phyloP scores from a whole-genome alignment of 2,329 filamentous ascomycete species.

The Leptographium lundbergii region DNA sequence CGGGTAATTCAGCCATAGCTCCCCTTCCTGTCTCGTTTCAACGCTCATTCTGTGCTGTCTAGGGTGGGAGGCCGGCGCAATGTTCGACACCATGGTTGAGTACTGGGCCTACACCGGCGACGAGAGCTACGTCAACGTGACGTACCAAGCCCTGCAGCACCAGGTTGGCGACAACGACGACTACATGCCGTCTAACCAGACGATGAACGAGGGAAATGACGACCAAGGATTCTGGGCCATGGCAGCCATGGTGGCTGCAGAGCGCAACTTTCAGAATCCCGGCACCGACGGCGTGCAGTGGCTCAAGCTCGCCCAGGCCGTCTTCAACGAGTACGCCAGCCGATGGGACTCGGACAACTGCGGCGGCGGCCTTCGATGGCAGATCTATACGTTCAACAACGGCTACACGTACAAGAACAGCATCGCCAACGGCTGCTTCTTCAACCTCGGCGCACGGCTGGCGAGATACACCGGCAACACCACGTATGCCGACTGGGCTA shows the following conservation, averaged over 20 bases:
- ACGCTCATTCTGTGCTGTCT: not conserved
- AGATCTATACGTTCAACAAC: slow-evolving; percentile 72
- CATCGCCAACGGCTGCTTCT: slow-evolving; percentile 37
- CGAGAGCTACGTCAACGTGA: slow-evolving; percentile 60
- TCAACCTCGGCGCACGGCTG: slow-evolving; percentile 44
- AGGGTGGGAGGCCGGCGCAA: slow-evolving; percentile 65
- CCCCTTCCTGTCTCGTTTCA: not conserved
- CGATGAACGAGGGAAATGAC: slow-evolving; percentile 52
- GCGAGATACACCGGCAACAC: slow-evolving; percentile 62
- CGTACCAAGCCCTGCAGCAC: slow-evolving; percentile 54
- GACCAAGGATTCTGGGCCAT: slow-evolving; percentile 67
- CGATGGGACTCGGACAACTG: slow-evolving; percentile 62
- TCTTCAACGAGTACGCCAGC: slow-evolving; percentile 66
- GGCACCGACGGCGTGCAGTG: slow-evolving; percentile 45
- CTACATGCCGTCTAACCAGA: slow-evolving; percentile 68
- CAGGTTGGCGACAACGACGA: slow-evolving; percentile 62
- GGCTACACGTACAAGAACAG: slow-evolving; percentile 60
- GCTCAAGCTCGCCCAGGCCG: slow-evolving; percentile 62
- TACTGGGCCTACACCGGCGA: slow-evolving; percentile 49
- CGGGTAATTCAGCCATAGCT: not conserved
- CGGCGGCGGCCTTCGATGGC: slow-evolving; percentile 68
- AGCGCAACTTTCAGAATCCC: slow-evolving; percentile 54
- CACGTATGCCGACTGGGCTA: slow-evolving; percentile 69
- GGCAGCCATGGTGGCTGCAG: slow-evolving; percentile 56
- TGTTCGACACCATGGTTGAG: slow-evolving; percentile 60